A percentile compares a stretch with the other conserved stretches of the same genome.
Evolutionary conservation across 257 asterid species (phyloP).

Genomic region (Perilla frutescens): DNA sequence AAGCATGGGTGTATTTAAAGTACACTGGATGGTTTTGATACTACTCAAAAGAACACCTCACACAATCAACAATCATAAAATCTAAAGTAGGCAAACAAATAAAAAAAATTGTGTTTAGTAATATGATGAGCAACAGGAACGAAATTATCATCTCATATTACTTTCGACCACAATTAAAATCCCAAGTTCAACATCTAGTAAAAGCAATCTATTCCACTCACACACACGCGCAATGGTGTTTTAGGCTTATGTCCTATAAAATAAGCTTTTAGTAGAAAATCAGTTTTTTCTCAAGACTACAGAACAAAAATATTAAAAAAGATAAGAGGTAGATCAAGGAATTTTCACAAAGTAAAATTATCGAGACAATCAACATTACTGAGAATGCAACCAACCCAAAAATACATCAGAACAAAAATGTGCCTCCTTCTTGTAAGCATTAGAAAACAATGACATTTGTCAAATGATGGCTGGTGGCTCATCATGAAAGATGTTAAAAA

Average conservation of each 20-base stretch:
- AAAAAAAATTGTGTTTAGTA: neutral
- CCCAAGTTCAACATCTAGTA: constrained; percentile 18
- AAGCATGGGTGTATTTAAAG: constrained; percentile 9
- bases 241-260: neutral
- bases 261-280: neutral
- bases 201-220: neutral
- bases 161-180: constrained; percentile 18
- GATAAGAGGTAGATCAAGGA: constrained; percentile 16
- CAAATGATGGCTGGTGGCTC: constrained; percentile 10
- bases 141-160: constrained; percentile 9
- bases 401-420: constrained; percentile 25
- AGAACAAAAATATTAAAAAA: constrained; percentile 5
- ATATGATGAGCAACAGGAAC: constrained; percentile 20
- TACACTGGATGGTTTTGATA: neutral
- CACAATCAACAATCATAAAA: neutral
- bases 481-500: constrained; percentile 17
- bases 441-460: constrained; percentile 6
- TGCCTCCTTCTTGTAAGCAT: constrained; percentile 14
- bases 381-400: neutral
- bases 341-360: constrained; percentile 13
- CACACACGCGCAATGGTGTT: neutral
- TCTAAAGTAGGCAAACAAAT: too few species aligned
- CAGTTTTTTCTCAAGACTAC: constrained; percentile 2
- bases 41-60: constrained; percentile 1
- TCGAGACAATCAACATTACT: neutral